Percentiles rank a stretch among this genome's conserved stretches.
Conservation (phyloP, 306 rosid species). For the Cucumis cinereus region DNA sequence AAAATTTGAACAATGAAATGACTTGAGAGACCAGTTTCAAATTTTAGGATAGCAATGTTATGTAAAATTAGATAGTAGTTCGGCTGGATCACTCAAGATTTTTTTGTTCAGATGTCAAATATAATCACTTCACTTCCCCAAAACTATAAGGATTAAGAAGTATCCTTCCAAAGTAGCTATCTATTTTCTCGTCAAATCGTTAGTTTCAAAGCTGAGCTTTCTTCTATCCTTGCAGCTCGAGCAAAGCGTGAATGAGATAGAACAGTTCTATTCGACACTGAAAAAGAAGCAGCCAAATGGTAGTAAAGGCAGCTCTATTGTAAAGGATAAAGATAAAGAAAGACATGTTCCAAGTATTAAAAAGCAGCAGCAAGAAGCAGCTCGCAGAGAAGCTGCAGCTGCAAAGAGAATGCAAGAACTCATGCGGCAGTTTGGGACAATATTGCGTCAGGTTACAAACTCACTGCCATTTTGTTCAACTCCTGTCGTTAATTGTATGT, state of each 20-base stretch:
- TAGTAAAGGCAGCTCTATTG: slow-evolving; percentile 36
- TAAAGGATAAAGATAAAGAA: slow-evolving; percentile 59
- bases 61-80: too few relatives aligned
- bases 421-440: slow-evolving; percentile 74
- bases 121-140: background rate
- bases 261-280: slow-evolving; percentile 25
- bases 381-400: slow-evolving; percentile 68
- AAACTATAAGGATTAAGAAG: background rate
- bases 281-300: slow-evolving; percentile 34
- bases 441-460: slow-evolving; percentile 59
- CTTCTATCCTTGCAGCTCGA: slow-evolving; percentile 43
- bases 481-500: background rate
- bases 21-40: background rate
- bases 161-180: background rate
- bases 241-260: slow-evolving; percentile 50
- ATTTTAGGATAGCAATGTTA: background rate
- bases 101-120: background rate
- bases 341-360: slow-evolving; percentile 56
- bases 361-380: slow-evolving; percentile 69
- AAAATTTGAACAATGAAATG: background rate
- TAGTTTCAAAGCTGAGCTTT: background rate
- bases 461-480: background rate
- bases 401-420: slow-evolving; percentile 89
- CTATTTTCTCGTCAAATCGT: background rate
- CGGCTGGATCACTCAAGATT: too few relatives aligned